Evolutionary conservation across 2,329 filamentous ascomycete genomes (phyloP).

Genomic region (Cryphonectria nitschkei): DNA sequence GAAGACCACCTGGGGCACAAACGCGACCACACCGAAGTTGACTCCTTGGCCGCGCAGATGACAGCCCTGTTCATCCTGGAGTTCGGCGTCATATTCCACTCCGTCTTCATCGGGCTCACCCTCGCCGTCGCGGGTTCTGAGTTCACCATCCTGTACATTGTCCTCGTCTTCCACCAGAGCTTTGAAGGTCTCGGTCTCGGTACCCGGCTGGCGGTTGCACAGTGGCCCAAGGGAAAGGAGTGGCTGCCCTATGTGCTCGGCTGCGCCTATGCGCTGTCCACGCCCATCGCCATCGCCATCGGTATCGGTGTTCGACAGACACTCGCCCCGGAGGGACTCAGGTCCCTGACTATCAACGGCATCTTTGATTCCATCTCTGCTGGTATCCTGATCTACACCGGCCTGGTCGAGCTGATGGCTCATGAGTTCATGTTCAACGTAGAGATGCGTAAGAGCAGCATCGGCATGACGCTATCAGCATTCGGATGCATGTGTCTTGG

Average conservation of each 20-base stretch:
- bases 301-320: conserved; percentile 45
- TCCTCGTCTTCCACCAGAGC: conserved; percentile 66
- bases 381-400: conserved; percentile 54
- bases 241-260: conserved; percentile 56
- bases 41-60: conserved; percentile 46
- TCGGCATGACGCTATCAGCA: conserved; percentile 40
- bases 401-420: conserved; percentile 53
- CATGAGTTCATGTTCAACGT: conserved; percentile 54
- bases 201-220: conserved; percentile 61
- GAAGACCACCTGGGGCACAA: conserved; percentile 30
- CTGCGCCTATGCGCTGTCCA: conserved; percentile 53
- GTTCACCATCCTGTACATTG: conserved; percentile 61
- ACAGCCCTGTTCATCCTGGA: conserved; percentile 55
- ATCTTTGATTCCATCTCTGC: conserved; percentile 51
- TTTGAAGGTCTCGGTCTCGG: conserved; percentile 68
- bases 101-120: conserved; percentile 65
- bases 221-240: conserved; percentile 45
- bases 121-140: conserved; percentile 61
- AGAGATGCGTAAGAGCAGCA: conserved; percentile 41
- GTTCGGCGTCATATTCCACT: conserved; percentile 67
- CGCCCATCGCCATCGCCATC: conserved; percentile 54
- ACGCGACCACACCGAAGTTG: conserved; percentile 27
- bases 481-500: conserved; percentile 47
- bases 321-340: conserved; percentile 44
- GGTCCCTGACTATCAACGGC: conserved; percentile 48